Base-by-base conservation (phyloP, 2,329 filamentous ascomycete species). In the Talaromyces sp. region DNA sequence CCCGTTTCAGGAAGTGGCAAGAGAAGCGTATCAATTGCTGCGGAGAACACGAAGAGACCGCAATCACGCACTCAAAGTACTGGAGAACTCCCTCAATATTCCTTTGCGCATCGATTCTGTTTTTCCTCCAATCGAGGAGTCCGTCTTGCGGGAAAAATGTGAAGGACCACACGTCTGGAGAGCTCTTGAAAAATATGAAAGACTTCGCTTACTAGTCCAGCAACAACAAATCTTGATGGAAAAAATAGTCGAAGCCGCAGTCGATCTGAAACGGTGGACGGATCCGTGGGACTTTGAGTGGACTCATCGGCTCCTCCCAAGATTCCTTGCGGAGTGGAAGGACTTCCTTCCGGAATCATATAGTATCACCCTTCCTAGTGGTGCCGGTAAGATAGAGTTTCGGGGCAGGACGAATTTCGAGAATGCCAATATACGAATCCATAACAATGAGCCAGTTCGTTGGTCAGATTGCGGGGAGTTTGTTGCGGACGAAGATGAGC, bases 321-420 rank as follows among this genome's bases (percentile, higher is more conserved):
- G 74, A 8, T 69, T 83, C 35, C 68, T 85, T n/a, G 71, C 75
- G 56, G 82, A 84, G 69, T 86, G 84, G 75, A 72, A 72, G 13
- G 75, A 78, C 47, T 84, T 85, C 64, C 62, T 86, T 8, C 79
- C 79, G 0, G 73, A 74, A 25, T 67, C 69, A 2, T 68, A 80
- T 10, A 58, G 62, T 33, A 83, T 83, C 67, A 70, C 67, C 37
- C 79, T 75, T 0, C 3, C 25, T 10, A 31, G 22, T 10, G 67
- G 70, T 1, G 74, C 73, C 0, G 83, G 83, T 0, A 63, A 71
- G n/a, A 74, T 86, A 10, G 41, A 74, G 3, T 73, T 85, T 27
- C 1, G 70, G 1, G 75, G 75, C 5, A 22, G 27, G 10, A 75
- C 71, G 2, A 61, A 37, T 3, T 73, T 70, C 65, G 61, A 61